Evolutionary conservation across 305 asterid species (phyloP), one percentile per base, ranked within the genome.

Genomic region (Ruellia speciosa): DNA sequence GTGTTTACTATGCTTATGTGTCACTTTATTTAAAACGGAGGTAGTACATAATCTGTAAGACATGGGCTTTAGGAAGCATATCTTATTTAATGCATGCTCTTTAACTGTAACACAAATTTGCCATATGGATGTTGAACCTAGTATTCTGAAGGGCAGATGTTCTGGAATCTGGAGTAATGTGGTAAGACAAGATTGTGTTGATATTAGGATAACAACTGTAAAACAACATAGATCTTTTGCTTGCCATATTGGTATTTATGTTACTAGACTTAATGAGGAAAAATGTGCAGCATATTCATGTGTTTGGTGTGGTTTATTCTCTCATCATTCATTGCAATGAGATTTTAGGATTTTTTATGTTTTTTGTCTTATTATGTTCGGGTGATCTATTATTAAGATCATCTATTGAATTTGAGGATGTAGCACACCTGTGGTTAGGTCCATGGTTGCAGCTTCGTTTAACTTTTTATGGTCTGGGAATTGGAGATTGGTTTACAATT

Each of bases 251-350:
- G 51, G 16, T 48, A 15, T 41, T 15, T 43, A 14, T 13, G 45
- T 9, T 54, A 19, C 46, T 56, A 47, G 28, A 62, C 45, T 28
- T 16, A 6, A 18, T 7, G 9, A 34, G 33, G 59, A 39, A 52
- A 17, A 17, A 13, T 18, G 48, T 20, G 53, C 41, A 35, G 63
- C 46, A 24, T 24, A 24, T 24, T 1, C 31, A 1, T 65, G 6
- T 52, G 67, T 49, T 35, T 60, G 31, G 52, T 54, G 49, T 7
- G 3, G 48, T 34, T 71, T 65, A 18, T 54, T 58, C 9, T 37
- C 41, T 62, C 43, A 48, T 64, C 13, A 24, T 24, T 24, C 4
- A 24, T 24, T 24, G 31, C 31, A 4, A 1, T 24, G 31, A 24
- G 31, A 24, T 2, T 24, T 24, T 24, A 24, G 31, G 4, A 1